A percentile compares a stretch with the other conserved stretches of the same genome.
Conservation (phyloP, 2,329 filamentous ascomycete genomes). For the Triangularia setosa region DNA sequence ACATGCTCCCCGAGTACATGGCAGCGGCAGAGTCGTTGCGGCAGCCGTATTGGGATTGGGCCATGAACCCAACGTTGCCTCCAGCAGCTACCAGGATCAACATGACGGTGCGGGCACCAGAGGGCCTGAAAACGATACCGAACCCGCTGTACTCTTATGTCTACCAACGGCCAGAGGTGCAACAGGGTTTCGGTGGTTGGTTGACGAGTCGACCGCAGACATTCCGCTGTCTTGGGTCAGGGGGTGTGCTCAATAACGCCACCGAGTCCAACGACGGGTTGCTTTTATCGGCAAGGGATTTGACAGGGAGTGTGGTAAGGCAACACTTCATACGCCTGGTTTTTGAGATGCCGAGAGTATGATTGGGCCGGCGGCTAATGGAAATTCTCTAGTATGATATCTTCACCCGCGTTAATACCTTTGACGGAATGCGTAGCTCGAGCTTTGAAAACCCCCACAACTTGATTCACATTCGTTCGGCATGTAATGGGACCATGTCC, state of each 20-base stretch:
- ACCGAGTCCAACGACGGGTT: conserved; percentile 20
- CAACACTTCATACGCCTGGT: neutral
- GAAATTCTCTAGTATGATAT: conserved; percentile 38
- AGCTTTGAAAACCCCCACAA: conserved; percentile 46
- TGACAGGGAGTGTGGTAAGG: conserved; percentile 27
- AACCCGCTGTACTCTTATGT: conserved; percentile 53
- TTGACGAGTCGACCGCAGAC: conserved; percentile 35
- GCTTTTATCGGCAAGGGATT: conserved; percentile 7
- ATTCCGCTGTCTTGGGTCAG: conserved; percentile 35
- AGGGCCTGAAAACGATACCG: conserved; percentile 27
- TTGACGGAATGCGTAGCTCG: conserved; percentile 33
- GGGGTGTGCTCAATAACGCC: conserved; percentile 35
- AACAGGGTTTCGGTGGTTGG: conserved; percentile 26
- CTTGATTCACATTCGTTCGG: conserved; percentile 38
- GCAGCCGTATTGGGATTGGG: conserved; percentile 56
- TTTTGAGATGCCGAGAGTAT: neutral
- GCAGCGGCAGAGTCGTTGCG: conserved; percentile 45
- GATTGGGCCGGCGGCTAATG: conserved; percentile 5
- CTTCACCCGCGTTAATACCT: conserved; percentile 37
- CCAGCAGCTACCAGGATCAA: conserved; percentile 32
- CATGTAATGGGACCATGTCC: conserved; percentile 29
- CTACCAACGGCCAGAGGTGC: conserved; percentile 39
- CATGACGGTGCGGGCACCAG: conserved; percentile 25
- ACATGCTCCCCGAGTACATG: conserved; percentile 36
- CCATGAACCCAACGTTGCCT: conserved; percentile 40